phyloP scores from a whole-genome alignment of 306 rosid species.

The Cucumis hystrix region DNA sequence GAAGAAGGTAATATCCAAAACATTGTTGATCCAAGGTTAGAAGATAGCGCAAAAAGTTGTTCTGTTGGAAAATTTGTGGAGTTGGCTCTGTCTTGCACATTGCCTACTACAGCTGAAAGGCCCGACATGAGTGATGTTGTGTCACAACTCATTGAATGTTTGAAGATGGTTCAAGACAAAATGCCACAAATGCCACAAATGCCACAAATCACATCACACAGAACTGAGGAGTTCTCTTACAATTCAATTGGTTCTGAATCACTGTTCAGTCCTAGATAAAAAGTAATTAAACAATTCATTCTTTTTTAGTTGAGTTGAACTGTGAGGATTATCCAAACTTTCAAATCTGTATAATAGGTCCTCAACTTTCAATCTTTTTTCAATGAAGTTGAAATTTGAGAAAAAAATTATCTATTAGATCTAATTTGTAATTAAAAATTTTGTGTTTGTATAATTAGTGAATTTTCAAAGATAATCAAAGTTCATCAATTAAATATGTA shows the following conservation, averaged over 20 bases:
- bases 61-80: conserved; percentile 8
- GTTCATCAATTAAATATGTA: too few relatives aligned
- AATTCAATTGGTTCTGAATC: conserved; percentile 8
- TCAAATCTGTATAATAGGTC: not conserved
- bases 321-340: not conserved
- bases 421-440: too few relatives aligned
- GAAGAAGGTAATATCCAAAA: conserved; percentile 3
- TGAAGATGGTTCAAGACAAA: conserved; percentile 9
- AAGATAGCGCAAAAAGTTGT: not conserved
- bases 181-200: not conserved
- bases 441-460: too few relatives aligned
- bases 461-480: too few relatives aligned
- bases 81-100: conserved; percentile 14
- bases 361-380: not conserved
- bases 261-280: conserved; percentile 1
- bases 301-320: too few relatives aligned
- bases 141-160: conserved; percentile 7
- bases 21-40: conserved; percentile 18
- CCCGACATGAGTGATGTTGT: conserved; percentile 11
- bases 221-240: not conserved
- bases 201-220: not conserved
- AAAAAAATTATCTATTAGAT: too few relatives aligned
- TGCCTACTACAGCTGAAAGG: conserved; percentile 1
- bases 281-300: not conserved
- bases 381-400: too few relatives aligned